A percentile compares a stretch with the other conserved stretches of the same genome.
phyloP scores from a whole-genome alignment of 2,329 filamentous ascomycete species.

The Chrysoporthe deuterocubensis region DNA sequence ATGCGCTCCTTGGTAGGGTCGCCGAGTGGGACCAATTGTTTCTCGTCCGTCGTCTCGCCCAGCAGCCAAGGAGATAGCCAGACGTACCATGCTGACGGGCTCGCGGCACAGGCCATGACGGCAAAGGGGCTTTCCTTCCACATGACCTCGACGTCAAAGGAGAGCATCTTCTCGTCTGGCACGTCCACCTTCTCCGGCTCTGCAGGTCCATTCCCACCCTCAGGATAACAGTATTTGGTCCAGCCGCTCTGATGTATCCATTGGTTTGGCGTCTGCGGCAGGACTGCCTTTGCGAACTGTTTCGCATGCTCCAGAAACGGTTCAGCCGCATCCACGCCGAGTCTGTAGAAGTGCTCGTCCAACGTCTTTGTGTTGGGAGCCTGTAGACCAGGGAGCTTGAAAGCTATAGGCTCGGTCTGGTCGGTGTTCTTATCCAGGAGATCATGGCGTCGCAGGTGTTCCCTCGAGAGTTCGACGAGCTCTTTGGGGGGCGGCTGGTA shows the following conservation, averaged over 20 bases:
- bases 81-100: conserved; percentile 90
- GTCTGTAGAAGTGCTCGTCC: conserved; percentile 91
- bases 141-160: conserved; percentile 96
- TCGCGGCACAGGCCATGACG: conserved; percentile 94
- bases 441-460: conserved; percentile 85
- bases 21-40: conserved; percentile 86
- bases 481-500: conserved; percentile 64
- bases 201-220: conserved; percentile 59
- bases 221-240: conserved; percentile 91
- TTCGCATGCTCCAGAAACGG: conserved; percentile 80
- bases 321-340: conserved; percentile 85
- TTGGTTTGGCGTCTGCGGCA: conserved; percentile 64
- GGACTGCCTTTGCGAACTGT: conserved; percentile 66
- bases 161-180: conserved; percentile 80
- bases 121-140: conserved; percentile 92
- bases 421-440: conserved; percentile 90
- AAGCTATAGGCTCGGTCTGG: conserved; percentile 73
- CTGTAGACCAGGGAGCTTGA: conserved; percentile 80
- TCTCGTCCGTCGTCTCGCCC: conserved; percentile 75
- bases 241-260: conserved; percentile 86
- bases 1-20: conserved; percentile 74
- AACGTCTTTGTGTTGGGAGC: conserved; percentile 65
- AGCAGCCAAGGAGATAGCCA: conserved; percentile 97
- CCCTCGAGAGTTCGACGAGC: conserved; percentile 77
- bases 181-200: conserved; percentile 68